Base-by-base conservation (phyloP, 306 rosid genomes). In the Gastrolobium villosum region DNA sequence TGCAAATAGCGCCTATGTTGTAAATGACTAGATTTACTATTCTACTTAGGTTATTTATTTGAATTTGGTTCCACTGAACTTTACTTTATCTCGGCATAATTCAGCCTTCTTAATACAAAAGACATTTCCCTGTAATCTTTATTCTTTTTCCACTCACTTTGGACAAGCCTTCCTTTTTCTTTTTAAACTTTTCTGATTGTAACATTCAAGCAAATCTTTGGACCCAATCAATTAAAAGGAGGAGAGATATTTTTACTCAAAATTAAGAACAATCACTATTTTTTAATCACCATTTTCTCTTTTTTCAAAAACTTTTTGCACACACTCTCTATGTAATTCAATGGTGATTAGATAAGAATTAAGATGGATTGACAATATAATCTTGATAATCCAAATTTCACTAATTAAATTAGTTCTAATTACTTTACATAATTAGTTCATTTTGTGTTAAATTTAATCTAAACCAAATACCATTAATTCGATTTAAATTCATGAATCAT, bases 151-250 rank as follows among this genome's bases (percentile, higher is more conserved):
- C 65, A 34, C 45, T 41, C 65, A 26, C 63, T 67, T 69, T 50
- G 69, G 74, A 69, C 74, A 76, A 30, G 6, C 64, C 79, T 54
- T 61, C 65, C 83, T 57, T 83, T 78, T 78, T 39, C 83, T 83
- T 72, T 83, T 65, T 75, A 57, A 78, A 83, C 60, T 15, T 77
- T 71, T 55, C 32, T 65, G 36, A 63, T 45, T 46, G 40, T 3
- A 11, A 13, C 80, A 65, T 63, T 46, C 72, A 57, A 83, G 67
- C 83, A 56, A 6, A 78, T 62, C 67, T 65, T 40, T 50, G 11
- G 8, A 77, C 65, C 66, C 70, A 77, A 37, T 77, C 54, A 46
- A 28, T 20, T 44, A 76, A 63, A 71, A 37, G 41, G 30, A n/a
- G n/a, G n/a, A n/a, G n/a, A n/a, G n/a, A n/a, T n/a, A n/a, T n/a